Percentiles rank a stretch among this genome's conserved stretches.
phyloP scores from a whole-genome alignment of 352 stramenopile species.

The Phytophthora cajani region DNA sequence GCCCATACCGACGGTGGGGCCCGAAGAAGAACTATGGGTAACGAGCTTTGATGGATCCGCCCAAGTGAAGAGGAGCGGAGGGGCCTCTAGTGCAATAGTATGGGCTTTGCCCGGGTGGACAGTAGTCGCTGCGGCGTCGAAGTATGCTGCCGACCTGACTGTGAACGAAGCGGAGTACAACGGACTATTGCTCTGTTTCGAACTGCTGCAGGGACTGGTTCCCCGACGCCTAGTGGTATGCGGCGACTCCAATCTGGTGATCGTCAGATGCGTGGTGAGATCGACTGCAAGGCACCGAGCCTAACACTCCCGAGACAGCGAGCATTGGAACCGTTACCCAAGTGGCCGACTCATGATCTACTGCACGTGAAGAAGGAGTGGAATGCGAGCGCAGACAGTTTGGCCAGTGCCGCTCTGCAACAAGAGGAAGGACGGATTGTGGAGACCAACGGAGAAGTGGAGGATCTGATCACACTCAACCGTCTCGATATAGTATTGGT shows the following conservation, averaged over 20 bases:
- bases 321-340: background rate
- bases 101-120: slow-evolving; percentile 23
- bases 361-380: slow-evolving; percentile 4
- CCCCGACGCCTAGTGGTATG: background rate
- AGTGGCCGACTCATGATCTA: background rate
- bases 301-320: background rate
- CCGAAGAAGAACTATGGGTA: slow-evolving; percentile 1
- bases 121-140: background rate
- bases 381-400: slow-evolving; percentile 4
- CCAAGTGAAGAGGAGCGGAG: slow-evolving; percentile 4
- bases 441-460: too few species aligned
- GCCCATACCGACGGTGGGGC: background rate
- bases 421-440: background rate
- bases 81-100: slow-evolving; percentile 14
- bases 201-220: background rate
- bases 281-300: background rate
- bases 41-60: slow-evolving; percentile 32
- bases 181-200: background rate
- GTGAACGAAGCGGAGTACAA: slow-evolving; percentile 36
- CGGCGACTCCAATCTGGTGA: slow-evolving; percentile 7
- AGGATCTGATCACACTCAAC: too few species aligned
- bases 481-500: background rate
- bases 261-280: slow-evolving; percentile 11
- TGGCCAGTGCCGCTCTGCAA: background rate
- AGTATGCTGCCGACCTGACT: background rate